Evolutionary conservation across 1,139 yeast species (phyloP), one percentile per base, ranked within the genome.

Genomic region (Yamadazyma atmosphaerica): DNA sequence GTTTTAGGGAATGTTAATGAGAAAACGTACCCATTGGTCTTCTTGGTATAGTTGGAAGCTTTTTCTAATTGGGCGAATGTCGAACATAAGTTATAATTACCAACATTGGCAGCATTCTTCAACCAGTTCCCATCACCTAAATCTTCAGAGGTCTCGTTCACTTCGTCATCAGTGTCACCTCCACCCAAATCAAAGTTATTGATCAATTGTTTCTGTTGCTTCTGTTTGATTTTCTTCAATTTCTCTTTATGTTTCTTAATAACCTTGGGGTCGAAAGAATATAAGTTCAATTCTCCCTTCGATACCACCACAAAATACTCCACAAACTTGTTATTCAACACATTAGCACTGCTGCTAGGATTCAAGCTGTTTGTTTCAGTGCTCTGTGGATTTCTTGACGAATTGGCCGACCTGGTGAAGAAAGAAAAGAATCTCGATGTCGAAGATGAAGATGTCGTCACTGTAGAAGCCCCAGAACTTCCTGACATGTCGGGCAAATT

Each of bases 71-170:
- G 65, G 2, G 82, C 78, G 47, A 62, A 64, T 3, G 80, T 72
- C 10, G 79, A 68, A 44, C 80, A 74, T 38, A 77, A 59, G 47
- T 72, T 74, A 49, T 68, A 71, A 43, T 58, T 61, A n/a, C 78
- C 78, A 29, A 72, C 58, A 43, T 69, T 68, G 7, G 71, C 77
- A 13, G 77, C 77, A 45, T 69, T 71, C 40, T 70, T 72, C 47
- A 79, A 65, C 88, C 88, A 83, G 55, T 81, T 81, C 14, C 88
- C 88, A 45, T 77, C 84, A 32, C 88, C 89, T 14, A 76, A 58
- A 29, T 56, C 61, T 4, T 55, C 60, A 7, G 38, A 36, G 4
- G 37, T 36, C 30, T 44, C 46, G 19, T 39, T 36, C 21, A 50
- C 56, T 13, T 49, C 54, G 23, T 43, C 46, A 2, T 45, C 51